These are phyloP conservation scores for Grigorovia jiainica DNA, from an alignment of 805 yeast genomes.

Conservation along the genomic window DNA sequence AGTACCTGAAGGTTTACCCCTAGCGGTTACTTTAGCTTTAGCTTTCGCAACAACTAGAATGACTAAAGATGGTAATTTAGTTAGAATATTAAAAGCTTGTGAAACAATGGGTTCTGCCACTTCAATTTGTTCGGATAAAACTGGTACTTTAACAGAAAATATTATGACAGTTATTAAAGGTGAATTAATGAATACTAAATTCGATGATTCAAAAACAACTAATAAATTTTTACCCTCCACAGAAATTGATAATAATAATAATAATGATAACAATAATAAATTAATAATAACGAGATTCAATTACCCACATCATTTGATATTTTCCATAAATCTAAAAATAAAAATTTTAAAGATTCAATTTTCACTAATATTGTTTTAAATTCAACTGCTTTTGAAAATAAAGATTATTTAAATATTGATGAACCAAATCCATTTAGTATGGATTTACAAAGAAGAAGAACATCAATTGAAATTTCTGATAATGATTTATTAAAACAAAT, in stretches of 20 bases:
- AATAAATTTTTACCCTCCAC: not conserved
- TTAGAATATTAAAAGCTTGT: slow-evolving; percentile 87
- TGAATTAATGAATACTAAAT: slow-evolving; percentile 47
- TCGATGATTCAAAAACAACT: slow-evolving; percentile 34
- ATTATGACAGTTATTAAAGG: slow-evolving; percentile 85
- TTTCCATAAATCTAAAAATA: slow-evolving; percentile 7
- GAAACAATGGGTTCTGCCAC: slow-evolving; percentile 99
- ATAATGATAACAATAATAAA: slow-evolving; percentile 18
- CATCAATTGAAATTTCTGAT: slow-evolving; percentile 3
- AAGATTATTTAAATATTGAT: slow-evolving; percentile 12
- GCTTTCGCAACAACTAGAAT: slow-evolving; percentile 98
- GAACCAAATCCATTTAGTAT: slow-evolving; percentile 1
- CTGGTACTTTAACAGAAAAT: slow-evolving; percentile 92
- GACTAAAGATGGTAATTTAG: slow-evolving; percentile 94
- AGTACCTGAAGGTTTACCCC: slow-evolving; percentile 97
- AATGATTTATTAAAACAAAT: slow-evolving; percentile 12
- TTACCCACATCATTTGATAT: slow-evolving; percentile 3
- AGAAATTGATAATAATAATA: not conserved
- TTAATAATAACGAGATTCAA: too few species aligned
- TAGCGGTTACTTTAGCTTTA: slow-evolving; percentile 91
- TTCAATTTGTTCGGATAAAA: slow-evolving; percentile 86
- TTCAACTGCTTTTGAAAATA: slow-evolving; percentile 83
- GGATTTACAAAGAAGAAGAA: not conserved
- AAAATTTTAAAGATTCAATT: slow-evolving; percentile 19
- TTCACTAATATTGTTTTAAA: slow-evolving; percentile 61